Evolutionary conservation across 345 rosid species (phyloP), one percentile per base, ranked within the genome.

Genomic region (Corchorus olitorius): DNA sequence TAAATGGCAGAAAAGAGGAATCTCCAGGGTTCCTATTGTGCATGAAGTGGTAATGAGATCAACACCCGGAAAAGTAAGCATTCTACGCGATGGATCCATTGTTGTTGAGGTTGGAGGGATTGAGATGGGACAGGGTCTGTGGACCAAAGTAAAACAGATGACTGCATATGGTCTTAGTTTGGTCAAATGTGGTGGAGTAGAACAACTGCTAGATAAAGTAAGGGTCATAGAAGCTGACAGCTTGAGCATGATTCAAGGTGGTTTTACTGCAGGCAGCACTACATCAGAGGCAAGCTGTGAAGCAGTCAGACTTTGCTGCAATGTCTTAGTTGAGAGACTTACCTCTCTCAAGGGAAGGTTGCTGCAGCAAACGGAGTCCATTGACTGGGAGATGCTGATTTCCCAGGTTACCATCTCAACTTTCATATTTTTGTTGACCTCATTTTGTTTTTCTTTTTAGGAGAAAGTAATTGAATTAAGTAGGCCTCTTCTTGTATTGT

Each of bases 111-210:
- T 95, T 72, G 97, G 96, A 70, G 98, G 97, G 27, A 86, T 86
- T 70, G 99, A 95, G 80, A 52, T 93, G n/a, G 98, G 98, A 7
- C 98, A 92, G 84, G 99, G 98, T 59, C 88, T 95, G n/a, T 95
- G 94, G 94, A 92, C 98, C 3, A 93, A 95, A 83, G 99, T 85
- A 48, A 94, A 93, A 78, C 99, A 93, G 79, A 90, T 85, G 89
- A 90, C 85, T 75, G 97, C 97, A 72, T 93, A 86, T 89, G 93
- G 86, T 37, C 91, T 95, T 19, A 80, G 97, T 81, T 87, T 78
- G 63, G 65, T 85, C 37, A 83, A 83, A 61, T 86, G 89, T 53
- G 82, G 82, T 33, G 94, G 83, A 74, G 76, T 58, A 2, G 85
- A 49, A 68, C 72, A 83, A 33, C 81, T 93, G 20, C 73, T 89